Base-by-base conservation (phyloP, 805 yeast species). In the Kazachstania viticola region DNA sequence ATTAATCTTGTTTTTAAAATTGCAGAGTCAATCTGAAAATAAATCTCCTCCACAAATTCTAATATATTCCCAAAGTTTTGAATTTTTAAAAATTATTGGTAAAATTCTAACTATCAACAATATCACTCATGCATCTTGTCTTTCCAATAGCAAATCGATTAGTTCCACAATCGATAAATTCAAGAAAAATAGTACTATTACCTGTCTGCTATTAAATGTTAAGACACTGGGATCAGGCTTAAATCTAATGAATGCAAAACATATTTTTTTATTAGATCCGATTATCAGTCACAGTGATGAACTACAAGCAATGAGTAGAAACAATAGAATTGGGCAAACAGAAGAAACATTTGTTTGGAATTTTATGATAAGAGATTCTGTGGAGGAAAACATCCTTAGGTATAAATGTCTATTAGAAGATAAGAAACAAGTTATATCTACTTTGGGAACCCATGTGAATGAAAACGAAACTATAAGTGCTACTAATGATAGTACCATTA, bases 181-280 rank as follows among this genome's bases (percentile, higher is more conserved):
- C 56, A 79, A 77, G 42, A 67, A 65, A 19, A 65, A 71, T 41
- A 60, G 71, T 3, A 51, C 62, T 0, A 67, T 79, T n/a, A 81
- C 95, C 0, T 88, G 97, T 53, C 77, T 88, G 47, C 56, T 91
- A 17, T 57, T 91, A 41, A 83, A 84, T 55, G 88, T 95, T 0
- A 77, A 74, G 41, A 77, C 87, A 1, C 83, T 87, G 49, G 85
- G 94, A 7, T 76, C 95, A 11, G 98, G 98, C 0, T 61, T 91
- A 40, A 91, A 94, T 7, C 62, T 91, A 34, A 75, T 85, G 7
- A 88, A 88, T 60, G 97, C 98, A 0, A 79, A 81, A 3, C 95
- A 91, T 52, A 88, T 91, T 0, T 79, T 87, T 39, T 54, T 91
- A 4, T 81, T 96, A 53, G 98, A 91, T 57, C 97, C 98, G 1